Conservation (phyloP, 2,329 filamentous ascomycete species). For the Ceratocystis cubensis region DNA sequence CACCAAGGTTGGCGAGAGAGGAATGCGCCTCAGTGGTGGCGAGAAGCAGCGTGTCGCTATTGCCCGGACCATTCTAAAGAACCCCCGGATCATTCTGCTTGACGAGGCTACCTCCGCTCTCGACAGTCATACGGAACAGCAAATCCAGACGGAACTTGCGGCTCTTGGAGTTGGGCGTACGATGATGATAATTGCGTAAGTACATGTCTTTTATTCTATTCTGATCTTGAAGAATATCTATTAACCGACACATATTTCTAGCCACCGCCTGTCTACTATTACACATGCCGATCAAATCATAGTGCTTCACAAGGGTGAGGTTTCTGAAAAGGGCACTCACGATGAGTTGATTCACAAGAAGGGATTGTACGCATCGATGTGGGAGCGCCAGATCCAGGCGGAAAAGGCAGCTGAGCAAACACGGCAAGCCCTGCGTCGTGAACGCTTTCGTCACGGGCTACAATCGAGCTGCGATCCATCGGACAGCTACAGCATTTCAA, state of each 20-base stretch:
- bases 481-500: slow-evolving; percentile 36
- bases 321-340: slow-evolving; percentile 69
- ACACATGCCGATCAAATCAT: slow-evolving; percentile 77
- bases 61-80: slow-evolving; percentile 82
- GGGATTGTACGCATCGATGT: slow-evolving; percentile 72
- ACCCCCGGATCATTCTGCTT: slow-evolving; percentile 81
- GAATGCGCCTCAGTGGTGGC: slow-evolving; percentile 73
- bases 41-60: slow-evolving; percentile 93
- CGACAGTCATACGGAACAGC: slow-evolving; percentile 83
- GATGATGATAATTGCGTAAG: slow-evolving; percentile 85
- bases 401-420: slow-evolving; percentile 56
- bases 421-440: slow-evolving; percentile 32
- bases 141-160: slow-evolving; percentile 77
- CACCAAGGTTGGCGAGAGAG: slow-evolving; percentile 83
- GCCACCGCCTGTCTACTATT: slow-evolving; percentile 72
- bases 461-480: slow-evolving; percentile 30
- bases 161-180: slow-evolving; percentile 76
- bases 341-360: slow-evolving; percentile 56
- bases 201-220: slow-evolving; percentile 22
- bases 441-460: slow-evolving; percentile 27
- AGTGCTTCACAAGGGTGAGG: slow-evolving; percentile 62
- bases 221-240: background rate
- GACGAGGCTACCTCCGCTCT: slow-evolving; percentile 88
- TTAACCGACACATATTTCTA: slow-evolving; percentile 27
- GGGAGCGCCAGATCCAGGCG: slow-evolving; percentile 75